Percentiles rank a stretch among this genome's conserved stretches.
These are phyloP conservation scores for Podaxis rugospora DNA, from an alignment of 768 basidiomycete species.

Conservation along the genomic window DNA sequence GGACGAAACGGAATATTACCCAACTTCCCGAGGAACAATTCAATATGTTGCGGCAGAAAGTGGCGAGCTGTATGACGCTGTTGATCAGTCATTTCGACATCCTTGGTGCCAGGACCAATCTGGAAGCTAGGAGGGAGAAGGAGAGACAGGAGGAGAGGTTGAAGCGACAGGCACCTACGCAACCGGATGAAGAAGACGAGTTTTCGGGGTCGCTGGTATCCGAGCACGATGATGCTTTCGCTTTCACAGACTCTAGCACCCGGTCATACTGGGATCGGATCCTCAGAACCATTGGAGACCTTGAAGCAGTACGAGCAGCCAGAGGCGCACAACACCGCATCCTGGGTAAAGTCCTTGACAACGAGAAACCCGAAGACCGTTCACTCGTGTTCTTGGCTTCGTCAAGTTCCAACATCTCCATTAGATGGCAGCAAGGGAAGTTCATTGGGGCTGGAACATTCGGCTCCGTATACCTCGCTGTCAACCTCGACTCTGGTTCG, in stretches of 20 bases:
- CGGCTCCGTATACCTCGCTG: constrained; percentile 98
- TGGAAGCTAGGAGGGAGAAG: constrained; percentile 87
- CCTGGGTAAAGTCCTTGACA: constrained; percentile 89
- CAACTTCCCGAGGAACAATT: constrained; percentile 88
- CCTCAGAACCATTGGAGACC: constrained; percentile 47
- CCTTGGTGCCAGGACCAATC: constrained; percentile 84
- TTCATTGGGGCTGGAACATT: constrained; percentile 99
- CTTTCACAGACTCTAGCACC: constrained; percentile 60
- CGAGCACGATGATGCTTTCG: constrained; percentile 38
- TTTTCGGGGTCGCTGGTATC: constrained; percentile 29
- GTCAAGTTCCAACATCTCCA: constrained; percentile 91
- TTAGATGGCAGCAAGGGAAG: constrained; percentile 97
- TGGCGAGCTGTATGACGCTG: constrained; percentile 95
- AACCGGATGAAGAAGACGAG: constrained; percentile 46
- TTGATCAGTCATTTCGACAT: constrained; percentile 98
- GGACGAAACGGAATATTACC: constrained; percentile 87
- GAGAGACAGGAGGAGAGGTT: constrained; percentile 69
- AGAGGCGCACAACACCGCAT: constrained; percentile 67
- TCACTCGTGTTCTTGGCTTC: constrained; percentile 93
- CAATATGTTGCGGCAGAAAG: constrained; percentile 82
- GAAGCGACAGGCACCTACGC: constrained; percentile 44
- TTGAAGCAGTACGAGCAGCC: constrained; percentile 63
- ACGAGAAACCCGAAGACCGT: constrained; percentile 90
- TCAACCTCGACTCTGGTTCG: constrained; percentile 92
- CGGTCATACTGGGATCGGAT: constrained; percentile 75